Percentiles rank a stretch among this genome's conserved stretches.
These are phyloP conservation scores for Ceratocystis diversiconidia DNA, from an alignment of 2,329 filamentous ascomycete species.

Conservation along the genomic window DNA sequence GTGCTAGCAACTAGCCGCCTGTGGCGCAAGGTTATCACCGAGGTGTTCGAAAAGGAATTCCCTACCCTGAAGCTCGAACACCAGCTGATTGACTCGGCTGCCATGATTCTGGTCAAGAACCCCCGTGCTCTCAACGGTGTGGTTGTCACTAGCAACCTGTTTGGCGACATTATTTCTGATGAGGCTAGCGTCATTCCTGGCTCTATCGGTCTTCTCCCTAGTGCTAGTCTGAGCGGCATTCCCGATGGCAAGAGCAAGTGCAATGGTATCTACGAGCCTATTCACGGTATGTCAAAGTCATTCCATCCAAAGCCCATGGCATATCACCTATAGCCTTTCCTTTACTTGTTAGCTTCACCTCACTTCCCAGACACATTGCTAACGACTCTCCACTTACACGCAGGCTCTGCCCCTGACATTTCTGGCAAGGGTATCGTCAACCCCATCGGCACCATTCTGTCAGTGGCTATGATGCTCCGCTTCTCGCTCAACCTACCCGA, in stretches of 20 bases:
- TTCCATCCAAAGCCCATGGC: neutral
- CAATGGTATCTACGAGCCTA: slow-evolving; percentile 95
- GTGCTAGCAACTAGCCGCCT: slow-evolving; percentile 80
- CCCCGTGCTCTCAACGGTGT: slow-evolving; percentile 77
- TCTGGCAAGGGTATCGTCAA: slow-evolving; percentile 73
- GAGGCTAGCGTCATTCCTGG: slow-evolving; percentile 92
- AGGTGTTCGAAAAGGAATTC: slow-evolving; percentile 79
- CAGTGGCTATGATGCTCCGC: slow-evolving; percentile 87
- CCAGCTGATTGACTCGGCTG: slow-evolving; percentile 90
- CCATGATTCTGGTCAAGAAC: slow-evolving; percentile 96
- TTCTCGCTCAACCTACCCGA: slow-evolving; percentile 73
- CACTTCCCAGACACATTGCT: neutral
- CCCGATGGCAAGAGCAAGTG: slow-evolving; percentile 73
- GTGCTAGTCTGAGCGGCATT: slow-evolving; percentile 71
- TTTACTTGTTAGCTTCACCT: neutral
- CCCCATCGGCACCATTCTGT: slow-evolving; percentile 82
- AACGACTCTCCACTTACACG: neutral
- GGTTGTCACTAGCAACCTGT: slow-evolving; percentile 83
- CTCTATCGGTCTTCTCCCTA: slow-evolving; percentile 74
- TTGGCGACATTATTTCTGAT: slow-evolving; percentile 91
- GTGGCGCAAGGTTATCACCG: slow-evolving; percentile 76
- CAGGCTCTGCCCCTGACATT: slow-evolving; percentile 83
- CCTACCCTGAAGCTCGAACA: slow-evolving; percentile 71
- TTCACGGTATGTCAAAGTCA: slow-evolving; percentile 53
- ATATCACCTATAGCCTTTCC: neutral